phyloP scores from a whole-genome alignment of 192 early-diverging fungal species.

The Chytriomyces confervae region DNA sequence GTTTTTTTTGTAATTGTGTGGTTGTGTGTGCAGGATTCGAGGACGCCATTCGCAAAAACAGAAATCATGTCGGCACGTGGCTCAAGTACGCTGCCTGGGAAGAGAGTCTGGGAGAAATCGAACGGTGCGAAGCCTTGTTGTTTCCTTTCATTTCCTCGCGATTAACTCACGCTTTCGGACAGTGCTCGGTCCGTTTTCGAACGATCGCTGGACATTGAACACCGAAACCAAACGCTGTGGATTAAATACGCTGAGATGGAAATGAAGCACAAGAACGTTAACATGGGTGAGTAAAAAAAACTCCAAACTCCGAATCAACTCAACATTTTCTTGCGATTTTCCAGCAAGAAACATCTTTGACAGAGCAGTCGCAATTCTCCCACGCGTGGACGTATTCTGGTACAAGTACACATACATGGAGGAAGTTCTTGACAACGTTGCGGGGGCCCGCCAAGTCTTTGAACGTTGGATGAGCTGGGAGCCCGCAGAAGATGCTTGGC shows the following conservation, averaged over 20 bases:
- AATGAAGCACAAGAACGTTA: conserved; percentile 95
- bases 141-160: neutral
- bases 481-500: conserved; percentile 90
- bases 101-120: conserved; percentile 85
- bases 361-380: conserved; percentile 85
- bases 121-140: conserved; percentile 53
- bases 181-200: conserved; percentile 70
- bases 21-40: conserved; percentile 64
- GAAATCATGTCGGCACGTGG: conserved; percentile 88
- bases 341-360: conserved; percentile 93
- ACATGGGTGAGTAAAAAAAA: conserved; percentile 43
- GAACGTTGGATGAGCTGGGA: conserved; percentile 99
- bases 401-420: conserved; percentile 99
- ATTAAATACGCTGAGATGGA: conserved; percentile 97
- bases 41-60: conserved; percentile 84
- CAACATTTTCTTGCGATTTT: neutral
- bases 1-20: too few species aligned
- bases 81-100: conserved; percentile 97
- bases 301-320: neutral
- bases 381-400: conserved; percentile 71
- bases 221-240: conserved; percentile 83
- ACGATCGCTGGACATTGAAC: conserved; percentile 90
- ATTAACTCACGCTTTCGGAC: neutral
- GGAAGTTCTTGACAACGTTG: conserved; percentile 89
- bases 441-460: conserved; percentile 90